Percentiles rank a stretch among this genome's conserved stretches.
Evolutionary conservation across 2,329 filamentous ascomycete species (phyloP).

Genomic region (Tricladium varicosporioides): DNA sequence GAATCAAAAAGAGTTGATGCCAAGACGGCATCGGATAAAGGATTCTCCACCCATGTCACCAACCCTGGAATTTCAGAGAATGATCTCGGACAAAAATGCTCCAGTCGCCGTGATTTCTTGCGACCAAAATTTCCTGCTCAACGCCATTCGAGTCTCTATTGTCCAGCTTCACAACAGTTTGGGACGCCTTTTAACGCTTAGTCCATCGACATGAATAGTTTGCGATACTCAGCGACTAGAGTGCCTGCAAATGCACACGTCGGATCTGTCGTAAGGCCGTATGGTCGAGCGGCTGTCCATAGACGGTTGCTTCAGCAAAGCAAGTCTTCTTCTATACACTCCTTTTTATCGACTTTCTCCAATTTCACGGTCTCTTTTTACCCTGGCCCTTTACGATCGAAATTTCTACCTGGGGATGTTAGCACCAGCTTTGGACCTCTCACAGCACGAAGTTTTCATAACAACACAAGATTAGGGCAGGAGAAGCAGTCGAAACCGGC

Average conservation of each 20-base stretch:
- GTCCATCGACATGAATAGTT: slow-evolving; percentile 29
- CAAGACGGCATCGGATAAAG: slow-evolving; percentile 20
- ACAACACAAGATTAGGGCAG: slow-evolving; percentile 24
- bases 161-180: slow-evolving; percentile 6
- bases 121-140: slow-evolving; percentile 19
- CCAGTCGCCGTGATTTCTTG: slow-evolving; percentile 19
- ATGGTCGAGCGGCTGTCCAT: slow-evolving; percentile 31
- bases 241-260: slow-evolving; percentile 28
- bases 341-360: slow-evolving; percentile 29
- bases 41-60: neutral
- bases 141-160: slow-evolving; percentile 9
- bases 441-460: slow-evolving; percentile 25
- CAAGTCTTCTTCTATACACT: slow-evolving; percentile 24
- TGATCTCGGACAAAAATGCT: slow-evolving; percentile 29
- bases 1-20: slow-evolving; percentile 26
- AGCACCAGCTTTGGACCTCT: slow-evolving; percentile 9
- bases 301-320: slow-evolving; percentile 36
- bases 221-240: slow-evolving; percentile 28
- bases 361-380: slow-evolving; percentile 39
- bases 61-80: slow-evolving; percentile 15
- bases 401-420: slow-evolving; percentile 38
- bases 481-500: slow-evolving; percentile 26
- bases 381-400: slow-evolving; percentile 37
- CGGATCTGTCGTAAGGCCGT: slow-evolving; percentile 33
- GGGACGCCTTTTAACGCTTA: slow-evolving; percentile 8